These are phyloP conservation scores for slime mould (Dictyostelium discoideum) DNA, from an alignment of 78 protist genomes.

Conservation along the genomic window DNA sequence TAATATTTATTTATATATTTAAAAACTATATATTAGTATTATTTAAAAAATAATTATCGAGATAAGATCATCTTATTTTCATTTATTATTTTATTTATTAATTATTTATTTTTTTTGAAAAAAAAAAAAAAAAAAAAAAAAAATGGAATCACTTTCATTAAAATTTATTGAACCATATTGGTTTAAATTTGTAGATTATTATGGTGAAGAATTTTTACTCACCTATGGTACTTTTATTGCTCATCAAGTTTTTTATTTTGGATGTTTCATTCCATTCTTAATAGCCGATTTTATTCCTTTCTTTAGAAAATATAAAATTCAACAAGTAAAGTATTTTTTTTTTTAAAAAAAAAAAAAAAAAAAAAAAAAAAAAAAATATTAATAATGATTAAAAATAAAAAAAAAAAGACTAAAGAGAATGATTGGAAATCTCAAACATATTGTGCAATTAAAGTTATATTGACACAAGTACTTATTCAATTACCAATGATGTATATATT, in stretches of 20 bases:
- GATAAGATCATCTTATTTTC: not conserved
- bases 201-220: conserved; percentile 61
- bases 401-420: conserved; percentile 54
- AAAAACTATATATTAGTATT: not conserved
- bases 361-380: not conserved
- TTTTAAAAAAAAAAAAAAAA: too few relatives aligned
- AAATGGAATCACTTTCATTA: conserved; percentile 9
- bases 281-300: conserved; percentile 65
- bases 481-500: conserved; percentile 68
- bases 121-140: not conserved
- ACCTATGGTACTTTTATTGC: conserved; percentile 74
- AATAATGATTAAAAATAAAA: not conserved
- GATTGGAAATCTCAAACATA: conserved; percentile 38
- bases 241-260: conserved; percentile 69
- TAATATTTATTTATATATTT: not conserved
- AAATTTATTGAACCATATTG: conserved; percentile 32
- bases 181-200: conserved; percentile 65
- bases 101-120: not conserved
- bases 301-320: conserved; percentile 76
- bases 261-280: conserved; percentile 55
- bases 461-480: conserved; percentile 70
- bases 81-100: not conserved
- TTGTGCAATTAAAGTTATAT: conserved; percentile 44
- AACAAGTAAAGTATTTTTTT: conserved; percentile 51
- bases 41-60: not conserved